Conservation (phyloP, 2,329 filamentous ascomycete species). For the Aspergillus pseudotamarii region DNA sequence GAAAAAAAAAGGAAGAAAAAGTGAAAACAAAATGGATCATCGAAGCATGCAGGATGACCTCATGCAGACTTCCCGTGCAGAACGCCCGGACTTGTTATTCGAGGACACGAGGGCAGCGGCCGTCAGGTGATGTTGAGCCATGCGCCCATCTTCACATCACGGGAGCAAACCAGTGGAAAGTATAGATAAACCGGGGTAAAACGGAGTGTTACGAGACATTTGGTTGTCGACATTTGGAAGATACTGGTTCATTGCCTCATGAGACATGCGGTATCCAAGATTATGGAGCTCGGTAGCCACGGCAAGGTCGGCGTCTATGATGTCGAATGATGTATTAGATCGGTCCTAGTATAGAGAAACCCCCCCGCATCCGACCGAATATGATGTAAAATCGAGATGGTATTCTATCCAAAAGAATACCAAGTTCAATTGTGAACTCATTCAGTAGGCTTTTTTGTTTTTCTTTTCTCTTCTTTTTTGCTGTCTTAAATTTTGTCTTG, state of each 20-base stretch:
- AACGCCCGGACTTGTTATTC: constrained; percentile 3
- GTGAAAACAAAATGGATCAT: background rate
- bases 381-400: background rate
- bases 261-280: background rate
- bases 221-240: background rate
- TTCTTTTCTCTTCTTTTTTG: background rate
- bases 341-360: background rate
- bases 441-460: background rate
- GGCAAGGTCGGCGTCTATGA: constrained; percentile 9
- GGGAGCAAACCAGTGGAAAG: background rate
- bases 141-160: background rate
- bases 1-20: too few species aligned
- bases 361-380: background rate
- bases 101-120: constrained; percentile 8
- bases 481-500: background rate
- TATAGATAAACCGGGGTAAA: background rate
- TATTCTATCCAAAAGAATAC: background rate
- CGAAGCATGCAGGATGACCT: constrained; percentile 12
- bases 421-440: background rate
- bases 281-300: background rate
- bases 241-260: background rate
- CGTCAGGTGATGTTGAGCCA: constrained; percentile 8
- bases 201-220: background rate
- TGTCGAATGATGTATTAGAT: constrained; percentile 15
- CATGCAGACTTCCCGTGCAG: constrained; percentile 2